A percentile compares a stretch with the other conserved stretches of the same genome.
Evolutionary conservation across 768 basidiomycete genomes (phyloP).

Genomic region (Mycena sanguinolenta): DNA sequence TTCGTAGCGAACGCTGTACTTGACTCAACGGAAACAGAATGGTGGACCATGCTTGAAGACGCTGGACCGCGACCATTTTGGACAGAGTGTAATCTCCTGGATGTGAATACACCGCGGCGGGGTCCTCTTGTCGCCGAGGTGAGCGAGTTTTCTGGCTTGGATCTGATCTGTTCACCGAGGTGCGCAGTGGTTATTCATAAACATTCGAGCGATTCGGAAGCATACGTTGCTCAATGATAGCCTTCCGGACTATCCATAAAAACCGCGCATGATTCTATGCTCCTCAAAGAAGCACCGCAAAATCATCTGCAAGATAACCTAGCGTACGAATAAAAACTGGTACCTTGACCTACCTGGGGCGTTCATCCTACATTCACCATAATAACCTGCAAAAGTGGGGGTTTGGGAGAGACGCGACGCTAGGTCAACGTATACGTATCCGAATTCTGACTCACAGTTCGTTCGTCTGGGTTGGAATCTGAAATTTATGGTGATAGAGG

Average conservation of each 20-base stretch:
- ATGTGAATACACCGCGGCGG: constrained; percentile 45
- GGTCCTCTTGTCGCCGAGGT: constrained; percentile 49
- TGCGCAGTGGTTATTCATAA: constrained; percentile 50
- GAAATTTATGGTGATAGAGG: no score
- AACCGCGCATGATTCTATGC: background rate
- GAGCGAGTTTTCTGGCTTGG: constrained; percentile 8
- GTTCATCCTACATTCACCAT: no score
- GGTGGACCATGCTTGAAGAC: constrained; percentile 62
- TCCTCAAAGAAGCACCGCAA: no score
- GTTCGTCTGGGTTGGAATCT: no score
- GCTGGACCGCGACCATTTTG: constrained; percentile 62
- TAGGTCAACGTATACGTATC: no score
- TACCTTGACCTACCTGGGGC: no score
- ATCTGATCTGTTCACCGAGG: background rate
- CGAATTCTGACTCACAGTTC: no score
- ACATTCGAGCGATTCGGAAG: constrained; percentile 45
- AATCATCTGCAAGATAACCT: no score
- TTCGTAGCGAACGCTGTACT: no score
- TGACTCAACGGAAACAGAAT: constrained; percentile 35
- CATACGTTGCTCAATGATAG: constrained; percentile 38
- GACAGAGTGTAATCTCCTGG: constrained; percentile 56
- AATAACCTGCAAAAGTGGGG: no score
- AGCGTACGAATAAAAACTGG: no score
- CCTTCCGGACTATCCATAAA: constrained; percentile 26
- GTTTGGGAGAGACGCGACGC: no score